These are phyloP conservation scores for Annulohypoxylon nitens DNA, from an alignment of 495 filamentous ascomycete genomes.

Conservation along the genomic window DNA sequence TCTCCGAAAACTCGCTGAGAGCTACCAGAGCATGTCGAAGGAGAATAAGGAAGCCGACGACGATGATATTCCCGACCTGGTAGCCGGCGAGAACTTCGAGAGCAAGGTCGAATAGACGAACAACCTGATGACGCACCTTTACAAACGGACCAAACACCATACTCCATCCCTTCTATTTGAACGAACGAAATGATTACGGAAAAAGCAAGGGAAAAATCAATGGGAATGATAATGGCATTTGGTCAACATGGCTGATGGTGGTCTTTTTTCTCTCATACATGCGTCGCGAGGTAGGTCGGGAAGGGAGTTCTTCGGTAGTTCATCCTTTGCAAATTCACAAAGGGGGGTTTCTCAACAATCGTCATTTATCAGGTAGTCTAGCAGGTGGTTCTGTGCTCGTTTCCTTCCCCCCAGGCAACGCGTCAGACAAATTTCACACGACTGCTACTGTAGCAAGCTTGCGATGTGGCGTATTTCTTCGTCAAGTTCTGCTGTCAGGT, in stretches of 20 bases:
- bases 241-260: constrained; percentile 37
- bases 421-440: neutral
- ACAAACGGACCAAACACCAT: constrained; percentile 29
- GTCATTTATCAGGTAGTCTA: constrained; percentile 41
- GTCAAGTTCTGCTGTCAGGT: constrained; percentile 27
- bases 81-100: constrained; percentile 97
- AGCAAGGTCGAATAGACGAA: constrained; percentile 85
- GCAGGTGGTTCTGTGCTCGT: constrained; percentile 24
- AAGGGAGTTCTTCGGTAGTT: constrained; percentile 43
- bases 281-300: constrained; percentile 31
- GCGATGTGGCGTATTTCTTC: constrained; percentile 23
- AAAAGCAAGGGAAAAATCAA: constrained; percentile 16
- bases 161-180: constrained; percentile 18
- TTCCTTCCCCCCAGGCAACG: neutral
- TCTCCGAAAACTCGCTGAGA: constrained; percentile 97
- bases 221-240: constrained; percentile 43
- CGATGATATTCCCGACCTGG: constrained; percentile 95
- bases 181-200: constrained; percentile 33
- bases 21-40: constrained; percentile 99
- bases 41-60: constrained; percentile 84
- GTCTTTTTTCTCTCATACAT: constrained; percentile 25
- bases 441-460: constrained; percentile 34
- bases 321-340: constrained; percentile 27
- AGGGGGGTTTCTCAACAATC: constrained; percentile 16
- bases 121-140: constrained; percentile 23